These are phyloP conservation scores for Suhomyces prunicola DNA, from an alignment of 805 yeast species.

Conservation along the genomic window DNA sequence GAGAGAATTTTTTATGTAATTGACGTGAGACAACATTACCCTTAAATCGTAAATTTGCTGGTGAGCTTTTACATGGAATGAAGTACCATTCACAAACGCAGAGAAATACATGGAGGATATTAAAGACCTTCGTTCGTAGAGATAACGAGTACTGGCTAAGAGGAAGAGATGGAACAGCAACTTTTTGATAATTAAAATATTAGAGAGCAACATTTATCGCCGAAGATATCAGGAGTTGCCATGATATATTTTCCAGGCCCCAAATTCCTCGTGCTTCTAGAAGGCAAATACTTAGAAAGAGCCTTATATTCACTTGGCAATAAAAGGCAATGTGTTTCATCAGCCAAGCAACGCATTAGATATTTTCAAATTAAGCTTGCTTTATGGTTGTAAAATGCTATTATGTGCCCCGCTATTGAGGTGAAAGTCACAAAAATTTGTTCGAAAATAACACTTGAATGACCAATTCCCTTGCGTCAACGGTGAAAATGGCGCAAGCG, in stretches of 20 bases:
- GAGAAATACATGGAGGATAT: neutral
- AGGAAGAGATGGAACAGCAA: neutral
- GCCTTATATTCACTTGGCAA: too few relatives aligned
- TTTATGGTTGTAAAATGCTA: neutral
- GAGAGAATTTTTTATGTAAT: too few relatives aligned
- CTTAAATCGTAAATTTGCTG: too few relatives aligned
- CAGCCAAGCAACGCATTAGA: too few relatives aligned
- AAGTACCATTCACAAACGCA: neutral
- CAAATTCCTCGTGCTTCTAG: neutral
- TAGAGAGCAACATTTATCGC: too few relatives aligned
- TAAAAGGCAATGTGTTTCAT: too few relatives aligned
- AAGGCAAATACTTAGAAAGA: neutral
- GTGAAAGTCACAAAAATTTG: neutral
- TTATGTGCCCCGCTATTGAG: neutral
- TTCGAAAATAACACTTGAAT: neutral
- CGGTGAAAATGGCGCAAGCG: neutral
- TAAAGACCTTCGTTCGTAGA: neutral
- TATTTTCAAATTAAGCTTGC: too few relatives aligned
- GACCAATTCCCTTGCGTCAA: neutral
- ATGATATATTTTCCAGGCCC: neutral
- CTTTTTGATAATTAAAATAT: too few relatives aligned
- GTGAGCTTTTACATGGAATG: too few relatives aligned
- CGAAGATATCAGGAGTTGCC: neutral
- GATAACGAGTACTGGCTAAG: neutral
- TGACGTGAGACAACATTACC: neutral